A percentile compares a stretch with the other conserved stretches of the same genome.
phyloP scores from a whole-genome alignment of 2,329 filamentous ascomycete species.

The Nigrospora osmanthi region DNA sequence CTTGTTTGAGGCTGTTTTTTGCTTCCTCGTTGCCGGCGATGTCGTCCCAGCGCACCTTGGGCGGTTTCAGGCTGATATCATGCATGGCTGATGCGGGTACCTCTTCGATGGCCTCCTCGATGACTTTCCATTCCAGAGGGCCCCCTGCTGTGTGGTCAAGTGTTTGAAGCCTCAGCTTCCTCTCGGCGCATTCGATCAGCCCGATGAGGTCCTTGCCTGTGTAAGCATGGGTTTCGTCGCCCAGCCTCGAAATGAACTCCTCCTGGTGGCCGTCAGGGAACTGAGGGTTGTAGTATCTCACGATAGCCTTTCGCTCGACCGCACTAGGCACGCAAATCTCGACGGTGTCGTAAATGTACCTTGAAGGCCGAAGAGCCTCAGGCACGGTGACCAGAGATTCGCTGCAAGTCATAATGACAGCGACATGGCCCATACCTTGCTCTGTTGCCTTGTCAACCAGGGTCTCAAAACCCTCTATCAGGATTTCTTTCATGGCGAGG shows the following conservation, averaged over 20 bases:
- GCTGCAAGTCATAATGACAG: conserved; percentile 68
- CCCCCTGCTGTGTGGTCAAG: conserved; percentile 5
- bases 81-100: conserved; percentile 71
- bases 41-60: conserved; percentile 77
- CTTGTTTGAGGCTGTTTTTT: conserved; percentile 52
- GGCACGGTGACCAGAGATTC: conserved; percentile 68
- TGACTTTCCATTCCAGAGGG: conserved; percentile 36
- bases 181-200: conserved; percentile 47
- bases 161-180: conserved; percentile 13
- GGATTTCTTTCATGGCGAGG: conserved; percentile 37
- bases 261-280: conserved; percentile 41
- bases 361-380: conserved; percentile 53
- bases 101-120: conserved; percentile 21
- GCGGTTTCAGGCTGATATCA: conserved; percentile 81
- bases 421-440: conserved; percentile 40
- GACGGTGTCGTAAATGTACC: conserved; percentile 60
- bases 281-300: conserved; percentile 49
- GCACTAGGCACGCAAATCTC: conserved; percentile 72
- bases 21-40: conserved; percentile 79
- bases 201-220: conserved; percentile 70
- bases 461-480: conserved; percentile 33
- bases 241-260: conserved; percentile 49
- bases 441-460: conserved; percentile 33
- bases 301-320: conserved; percentile 62
- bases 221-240: conserved; percentile 77